Percentiles rank a stretch among this genome's conserved stretches.
phyloP scores from a whole-genome alignment of 192 early-diverging fungal genomes.

The Linnemannia hyalina region DNA sequence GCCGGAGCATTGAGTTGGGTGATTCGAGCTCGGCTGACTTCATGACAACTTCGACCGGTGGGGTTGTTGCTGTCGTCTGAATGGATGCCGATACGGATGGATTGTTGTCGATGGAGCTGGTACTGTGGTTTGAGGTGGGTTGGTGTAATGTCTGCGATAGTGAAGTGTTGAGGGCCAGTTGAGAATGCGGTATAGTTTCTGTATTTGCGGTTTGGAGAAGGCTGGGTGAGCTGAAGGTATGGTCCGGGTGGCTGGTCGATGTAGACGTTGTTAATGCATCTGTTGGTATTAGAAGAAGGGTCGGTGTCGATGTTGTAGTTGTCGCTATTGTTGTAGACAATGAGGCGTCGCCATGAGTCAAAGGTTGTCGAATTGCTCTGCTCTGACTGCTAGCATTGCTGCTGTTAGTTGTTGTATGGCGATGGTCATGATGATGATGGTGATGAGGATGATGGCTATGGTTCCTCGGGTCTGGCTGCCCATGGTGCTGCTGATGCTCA shows the following conservation, averaged over 20 bases:
- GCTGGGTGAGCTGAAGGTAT: neutral
- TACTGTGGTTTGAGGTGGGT: neutral
- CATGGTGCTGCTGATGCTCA: neutral
- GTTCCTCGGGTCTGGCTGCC: neutral
- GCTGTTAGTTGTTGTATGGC: neutral
- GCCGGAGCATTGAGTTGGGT: constrained; percentile 19
- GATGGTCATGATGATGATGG: neutral
- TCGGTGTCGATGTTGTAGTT: neutral
- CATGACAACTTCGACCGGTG: constrained; percentile 20
- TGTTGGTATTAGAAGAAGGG: neutral
- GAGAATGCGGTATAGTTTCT: neutral
- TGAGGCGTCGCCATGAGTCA: too few species aligned
- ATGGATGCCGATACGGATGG: neutral
- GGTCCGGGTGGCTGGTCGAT: neutral
- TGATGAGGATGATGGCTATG: neutral
- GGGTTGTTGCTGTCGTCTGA: neutral
- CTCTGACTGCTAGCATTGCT: neutral
- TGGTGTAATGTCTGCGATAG: neutral
- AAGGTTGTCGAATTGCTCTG: too few species aligned
- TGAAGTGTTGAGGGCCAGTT: neutral
- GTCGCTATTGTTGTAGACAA: too few species aligned
- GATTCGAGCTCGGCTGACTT: constrained; percentile 29
- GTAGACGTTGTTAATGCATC: neutral
- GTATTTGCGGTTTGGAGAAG: neutral
- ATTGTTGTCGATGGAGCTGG: neutral